phyloP scores from a whole-genome alignment of 129 eudicot species.

The Scalesia atractyloides region DNA sequence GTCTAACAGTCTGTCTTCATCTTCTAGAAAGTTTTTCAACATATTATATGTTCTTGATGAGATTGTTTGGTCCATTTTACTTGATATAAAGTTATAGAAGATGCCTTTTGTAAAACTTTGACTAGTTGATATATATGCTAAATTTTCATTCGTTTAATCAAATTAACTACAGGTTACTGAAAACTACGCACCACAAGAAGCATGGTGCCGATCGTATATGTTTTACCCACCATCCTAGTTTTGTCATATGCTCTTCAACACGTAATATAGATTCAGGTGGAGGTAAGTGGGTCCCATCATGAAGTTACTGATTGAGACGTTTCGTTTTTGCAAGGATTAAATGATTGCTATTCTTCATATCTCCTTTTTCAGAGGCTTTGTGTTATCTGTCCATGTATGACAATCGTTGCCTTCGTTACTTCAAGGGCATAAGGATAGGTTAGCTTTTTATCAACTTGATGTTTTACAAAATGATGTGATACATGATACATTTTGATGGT shows the following conservation, averaged over 20 bases:
- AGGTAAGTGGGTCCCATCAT: slow-evolving; percentile 35
- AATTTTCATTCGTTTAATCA: slow-evolving; percentile 13
- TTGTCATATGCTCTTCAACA: slow-evolving; percentile 86
- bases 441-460: slow-evolving; percentile 23
- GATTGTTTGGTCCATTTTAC: no score
- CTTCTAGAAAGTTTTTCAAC: no score
- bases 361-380: slow-evolving; percentile 55
- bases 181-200: slow-evolving; percentile 86
- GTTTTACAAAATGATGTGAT: slow-evolving; percentile 11
- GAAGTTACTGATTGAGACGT: slow-evolving; percentile 7
- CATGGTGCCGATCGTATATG: slow-evolving; percentile 97
- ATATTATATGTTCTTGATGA: no score
- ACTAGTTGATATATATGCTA: background rate
- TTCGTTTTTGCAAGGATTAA: slow-evolving; percentile 12
- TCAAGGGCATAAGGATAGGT: slow-evolving; percentile 92
- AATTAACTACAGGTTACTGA: slow-evolving; percentile 68
- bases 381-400: slow-evolving; percentile 95
- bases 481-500: slow-evolving; percentile 17
- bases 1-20: no score
- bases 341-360: background rate
- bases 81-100: slow-evolving; percentile 9
- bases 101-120: background rate
- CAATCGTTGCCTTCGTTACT: slow-evolving; percentile 91
- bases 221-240: slow-evolving; percentile 91
- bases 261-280: slow-evolving; percentile 63